Conservation (phyloP, 345 rosid species). For the Lepidium africanum region DNA sequence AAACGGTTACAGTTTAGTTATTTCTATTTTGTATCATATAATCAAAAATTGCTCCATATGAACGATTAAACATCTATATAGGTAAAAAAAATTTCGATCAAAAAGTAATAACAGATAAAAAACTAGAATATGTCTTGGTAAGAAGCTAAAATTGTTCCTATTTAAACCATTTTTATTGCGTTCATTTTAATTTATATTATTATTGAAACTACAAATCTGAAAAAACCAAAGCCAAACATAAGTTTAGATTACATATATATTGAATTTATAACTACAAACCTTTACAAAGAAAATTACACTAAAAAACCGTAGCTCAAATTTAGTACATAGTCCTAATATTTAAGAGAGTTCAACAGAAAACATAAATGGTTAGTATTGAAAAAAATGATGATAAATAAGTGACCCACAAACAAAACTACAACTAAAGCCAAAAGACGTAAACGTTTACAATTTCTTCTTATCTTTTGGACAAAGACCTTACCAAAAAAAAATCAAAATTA, state of each 20-base stretch:
- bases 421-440: slow-evolving; percentile 6
- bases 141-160: no score
- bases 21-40: no score
- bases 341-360: not conserved
- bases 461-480: slow-evolving; percentile 19
- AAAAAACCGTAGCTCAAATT: no score
- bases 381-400: slow-evolving; percentile 4
- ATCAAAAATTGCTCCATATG: no score
- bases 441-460: slow-evolving; percentile 11
- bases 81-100: no score
- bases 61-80: no score
- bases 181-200: no score
- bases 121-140: no score
- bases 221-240: not conserved
- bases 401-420: slow-evolving; percentile 3
- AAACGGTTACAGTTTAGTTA: no score
- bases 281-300: not conserved
- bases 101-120: no score
- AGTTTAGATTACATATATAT: not conserved
- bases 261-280: not conserved
- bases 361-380: not conserved
- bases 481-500: not conserved
- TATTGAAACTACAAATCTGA: not conserved
- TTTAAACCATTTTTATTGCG: no score
- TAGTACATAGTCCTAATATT: not conserved